These are phyloP conservation scores for Chrysanthemum lavandulifolium DNA, from an alignment of 129 eudicot species.

Conservation along the genomic window DNA sequence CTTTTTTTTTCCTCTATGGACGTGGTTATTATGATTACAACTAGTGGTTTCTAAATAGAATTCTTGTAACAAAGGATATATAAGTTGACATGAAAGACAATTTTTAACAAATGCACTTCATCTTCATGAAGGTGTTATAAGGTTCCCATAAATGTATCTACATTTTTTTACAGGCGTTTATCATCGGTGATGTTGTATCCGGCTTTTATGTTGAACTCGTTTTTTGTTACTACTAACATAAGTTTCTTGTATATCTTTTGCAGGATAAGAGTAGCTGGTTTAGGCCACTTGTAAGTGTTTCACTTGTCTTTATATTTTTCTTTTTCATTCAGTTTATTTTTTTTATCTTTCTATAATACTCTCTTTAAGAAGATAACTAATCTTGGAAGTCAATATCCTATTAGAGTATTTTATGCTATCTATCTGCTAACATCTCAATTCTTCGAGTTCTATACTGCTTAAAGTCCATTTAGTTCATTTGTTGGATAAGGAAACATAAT, in stretches of 20 bases:
- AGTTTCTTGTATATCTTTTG: constrained; percentile 14
- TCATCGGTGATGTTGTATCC: constrained; percentile 16
- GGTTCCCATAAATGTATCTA: too few species aligned
- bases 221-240: constrained; percentile 15
- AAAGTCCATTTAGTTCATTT: too few species aligned
- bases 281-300: constrained; percentile 44
- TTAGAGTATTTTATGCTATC: too few species aligned
- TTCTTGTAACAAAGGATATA: background rate
- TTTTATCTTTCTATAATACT: background rate
- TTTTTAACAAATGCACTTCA: background rate
- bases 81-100: background rate
- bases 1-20: background rate
- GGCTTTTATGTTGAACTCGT: constrained; percentile 16
- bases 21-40: background rate
- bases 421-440: too few species aligned
- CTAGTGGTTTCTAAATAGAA: background rate
- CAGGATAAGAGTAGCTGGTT: constrained; percentile 60
- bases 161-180: background rate
- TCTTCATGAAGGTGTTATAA: background rate
- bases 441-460: too few species aligned
- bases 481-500: too few species aligned
- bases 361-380: background rate
- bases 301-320: background rate
- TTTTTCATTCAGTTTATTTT: background rate
- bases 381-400: background rate